Percentiles rank a stretch among this genome's conserved stretches.
phyloP scores from a whole-genome alignment of 257 asterid species.

The Eucommia ulmoides region DNA sequence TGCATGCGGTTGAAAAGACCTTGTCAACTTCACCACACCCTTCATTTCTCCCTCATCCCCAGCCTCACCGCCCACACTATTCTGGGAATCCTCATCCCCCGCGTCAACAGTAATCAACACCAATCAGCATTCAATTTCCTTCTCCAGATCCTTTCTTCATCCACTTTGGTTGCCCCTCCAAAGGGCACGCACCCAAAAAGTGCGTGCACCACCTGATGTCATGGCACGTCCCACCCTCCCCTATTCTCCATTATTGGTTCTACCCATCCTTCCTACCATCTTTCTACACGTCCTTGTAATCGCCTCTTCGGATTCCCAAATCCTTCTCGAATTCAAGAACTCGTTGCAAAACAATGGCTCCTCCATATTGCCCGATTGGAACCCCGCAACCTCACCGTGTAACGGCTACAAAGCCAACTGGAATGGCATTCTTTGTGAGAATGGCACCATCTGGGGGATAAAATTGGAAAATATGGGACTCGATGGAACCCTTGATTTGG shows the following conservation, averaged over 20 bases:
- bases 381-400: slow-evolving; percentile 19
- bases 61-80: no score
- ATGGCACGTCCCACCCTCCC: neutral
- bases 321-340: slow-evolving; percentile 28
- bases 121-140: no score
- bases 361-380: slow-evolving; percentile 36
- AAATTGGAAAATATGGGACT: slow-evolving; percentile 55
- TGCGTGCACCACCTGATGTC: neutral
- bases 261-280: neutral
- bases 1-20: no score
- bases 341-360: slow-evolving; percentile 17
- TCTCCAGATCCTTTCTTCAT: no score
- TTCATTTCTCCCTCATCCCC: no score
- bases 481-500: slow-evolving; percentile 46
- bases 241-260: neutral
- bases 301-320: slow-evolving; percentile 19
- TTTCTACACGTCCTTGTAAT: neutral
- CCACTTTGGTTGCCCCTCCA: no score
- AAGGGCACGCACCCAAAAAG: neutral
- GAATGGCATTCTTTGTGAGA: slow-evolving; percentile 34
- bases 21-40: no score
- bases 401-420: slow-evolving; percentile 20
- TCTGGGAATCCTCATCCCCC: no score
- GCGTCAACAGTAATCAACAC: no score
- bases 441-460: slow-evolving; percentile 49